Evolutionary conservation across 2,329 filamentous ascomycete species (phyloP).

Genomic region (Pyricularia grisea): DNA sequence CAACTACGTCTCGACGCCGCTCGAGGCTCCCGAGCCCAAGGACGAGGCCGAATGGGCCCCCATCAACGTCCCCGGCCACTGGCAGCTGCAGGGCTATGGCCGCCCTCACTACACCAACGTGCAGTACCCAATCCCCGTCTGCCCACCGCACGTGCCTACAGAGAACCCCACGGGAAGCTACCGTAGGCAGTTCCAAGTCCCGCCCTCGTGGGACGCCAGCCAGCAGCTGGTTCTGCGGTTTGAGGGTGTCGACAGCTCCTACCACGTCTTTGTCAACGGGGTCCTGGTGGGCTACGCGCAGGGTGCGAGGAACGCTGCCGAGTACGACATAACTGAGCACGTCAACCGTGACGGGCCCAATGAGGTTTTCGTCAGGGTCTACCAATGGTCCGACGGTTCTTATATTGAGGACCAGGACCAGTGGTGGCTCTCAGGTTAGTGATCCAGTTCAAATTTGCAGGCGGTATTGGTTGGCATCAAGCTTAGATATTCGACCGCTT

Average conservation of each 20-base stretch:
- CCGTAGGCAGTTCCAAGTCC: slow-evolving; percentile 43
- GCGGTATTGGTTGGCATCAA: neutral
- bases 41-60: slow-evolving; percentile 27
- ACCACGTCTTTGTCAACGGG: slow-evolving; percentile 61
- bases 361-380: slow-evolving; percentile 53
- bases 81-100: slow-evolving; percentile 62
- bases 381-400: slow-evolving; percentile 59
- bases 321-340: slow-evolving; percentile 54
- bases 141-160: slow-evolving; percentile 51
- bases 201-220: slow-evolving; percentile 30
- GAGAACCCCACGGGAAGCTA: slow-evolving; percentile 60
- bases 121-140: slow-evolving; percentile 54
- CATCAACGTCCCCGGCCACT: slow-evolving; percentile 56
- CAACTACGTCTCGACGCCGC: slow-evolving; percentile 34
- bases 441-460: too few species aligned
- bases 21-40: slow-evolving; percentile 31
- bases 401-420: slow-evolving; percentile 65
- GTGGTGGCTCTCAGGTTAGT: slow-evolving; percentile 52
- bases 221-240: slow-evolving; percentile 53
- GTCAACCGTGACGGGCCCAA: slow-evolving; percentile 35
- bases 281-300: slow-evolving; percentile 57
- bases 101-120: slow-evolving; percentile 61
- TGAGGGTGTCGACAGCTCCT: slow-evolving; percentile 64
- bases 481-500: neutral
- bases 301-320: slow-evolving; percentile 57